These are phyloP conservation scores for Lichina pygmaea DNA, from an alignment of 495 filamentous ascomycete genomes.

Conservation along the genomic window DNA sequence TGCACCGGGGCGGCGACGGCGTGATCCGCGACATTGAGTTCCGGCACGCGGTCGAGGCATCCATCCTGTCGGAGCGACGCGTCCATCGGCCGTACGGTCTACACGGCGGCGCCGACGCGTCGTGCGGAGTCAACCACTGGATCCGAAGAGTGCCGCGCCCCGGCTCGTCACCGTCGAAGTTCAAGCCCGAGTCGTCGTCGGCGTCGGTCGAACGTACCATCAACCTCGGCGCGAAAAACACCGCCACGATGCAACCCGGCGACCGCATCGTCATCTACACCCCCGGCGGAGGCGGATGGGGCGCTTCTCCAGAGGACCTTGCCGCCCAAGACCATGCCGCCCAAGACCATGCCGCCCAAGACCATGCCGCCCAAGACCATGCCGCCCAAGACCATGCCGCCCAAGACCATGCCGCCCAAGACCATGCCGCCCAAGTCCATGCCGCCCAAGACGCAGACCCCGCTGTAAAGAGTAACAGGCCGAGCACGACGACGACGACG, in stretches of 20 bases:
- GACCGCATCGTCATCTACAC: constrained; percentile 63
- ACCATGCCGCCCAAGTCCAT: too few species aligned
- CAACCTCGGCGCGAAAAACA: constrained; percentile 85
- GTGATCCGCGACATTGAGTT: constrained; percentile 92
- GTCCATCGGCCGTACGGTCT: constrained; percentile 78
- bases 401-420: too few species aligned
- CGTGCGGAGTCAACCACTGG: constrained; percentile 71
- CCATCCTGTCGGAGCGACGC: constrained; percentile 65
- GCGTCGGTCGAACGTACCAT: constrained; percentile 25
- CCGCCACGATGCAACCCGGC: constrained; percentile 56
- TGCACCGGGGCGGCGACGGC: constrained; percentile 65
- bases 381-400: too few species aligned
- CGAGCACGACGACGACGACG: not conserved
- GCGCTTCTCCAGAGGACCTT: constrained; percentile 9
- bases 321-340: not conserved
- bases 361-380: too few species aligned
- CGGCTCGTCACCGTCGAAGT: too few species aligned
- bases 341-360: too few species aligned
- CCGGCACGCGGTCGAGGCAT: constrained; percentile 62
- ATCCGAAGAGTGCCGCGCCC: constrained; percentile 12
- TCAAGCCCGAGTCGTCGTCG: not conserved
- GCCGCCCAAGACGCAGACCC: not conserved
- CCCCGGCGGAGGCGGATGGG: constrained; percentile 53
- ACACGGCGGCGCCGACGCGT: constrained; percentile 57
- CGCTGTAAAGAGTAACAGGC: too few species aligned